Evolutionary conservation across 306 rosid species (phyloP).

Genomic region (Castanea mollissima): DNA sequence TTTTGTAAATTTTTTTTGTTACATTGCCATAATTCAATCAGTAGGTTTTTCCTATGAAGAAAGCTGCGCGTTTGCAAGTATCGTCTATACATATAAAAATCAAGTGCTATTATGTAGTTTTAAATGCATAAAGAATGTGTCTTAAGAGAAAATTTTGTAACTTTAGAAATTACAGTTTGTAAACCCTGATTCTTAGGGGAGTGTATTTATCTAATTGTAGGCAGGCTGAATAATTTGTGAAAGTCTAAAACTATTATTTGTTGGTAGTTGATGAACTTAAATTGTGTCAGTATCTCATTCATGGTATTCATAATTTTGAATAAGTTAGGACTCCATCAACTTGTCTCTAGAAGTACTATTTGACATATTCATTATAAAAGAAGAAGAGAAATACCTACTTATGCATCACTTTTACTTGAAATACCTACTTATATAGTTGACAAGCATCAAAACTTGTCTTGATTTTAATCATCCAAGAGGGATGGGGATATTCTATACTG

Average conservation of each 20-base stretch:
- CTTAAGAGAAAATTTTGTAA: neutral
- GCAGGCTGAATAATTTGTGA: neutral
- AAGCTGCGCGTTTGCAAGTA: neutral
- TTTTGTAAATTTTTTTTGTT: too few relatives aligned
- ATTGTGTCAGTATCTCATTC: too few relatives aligned
- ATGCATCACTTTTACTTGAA: too few relatives aligned
- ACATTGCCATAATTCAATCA: neutral
- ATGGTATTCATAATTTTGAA: too few relatives aligned
- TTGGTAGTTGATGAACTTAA: too few relatives aligned
- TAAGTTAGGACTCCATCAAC: neutral
- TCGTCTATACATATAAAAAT: neutral
- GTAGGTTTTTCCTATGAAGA: neutral
- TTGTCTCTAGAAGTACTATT: too few relatives aligned
- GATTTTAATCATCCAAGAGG: neutral
- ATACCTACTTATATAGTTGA: neutral
- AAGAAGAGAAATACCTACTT: neutral
- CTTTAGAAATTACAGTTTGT: neutral
- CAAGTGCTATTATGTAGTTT: neutral
- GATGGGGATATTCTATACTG: too few relatives aligned
- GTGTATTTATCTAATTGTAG: too few relatives aligned
- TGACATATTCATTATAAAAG: too few relatives aligned
- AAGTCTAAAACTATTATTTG: neutral
- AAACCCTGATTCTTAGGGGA: too few relatives aligned
- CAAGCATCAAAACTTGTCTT: neutral
- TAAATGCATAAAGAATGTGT: neutral